Evolutionary conservation across 306 rosid species (phyloP), one percentile per base, ranked within the genome.

Genomic region (Medicago truncatula): DNA sequence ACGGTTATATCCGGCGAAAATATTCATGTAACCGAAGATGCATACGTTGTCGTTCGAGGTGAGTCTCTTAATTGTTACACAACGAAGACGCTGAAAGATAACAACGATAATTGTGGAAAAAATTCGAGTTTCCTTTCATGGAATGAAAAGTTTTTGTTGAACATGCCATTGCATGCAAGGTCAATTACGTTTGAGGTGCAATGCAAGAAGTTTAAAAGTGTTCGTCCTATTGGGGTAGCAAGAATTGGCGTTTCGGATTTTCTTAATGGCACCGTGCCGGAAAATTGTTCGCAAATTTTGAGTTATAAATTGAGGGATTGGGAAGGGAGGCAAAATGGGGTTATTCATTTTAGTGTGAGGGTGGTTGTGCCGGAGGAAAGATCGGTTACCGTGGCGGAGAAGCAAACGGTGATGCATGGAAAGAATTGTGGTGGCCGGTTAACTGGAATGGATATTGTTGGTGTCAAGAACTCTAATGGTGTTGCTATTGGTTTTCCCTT

Each of bases 241-340:
- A 75, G 57, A 21, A 77, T 91, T 7, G 86, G 87, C 9, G 49
- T 76, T 6, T 67, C 90, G 2, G 92, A 91, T 13, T 75, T 91
- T 7, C 8, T 60, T 0, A 76, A 78, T 5, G 82, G 46, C 0
- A 43, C 0, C 1, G 46, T 81, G 38, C 81, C 88, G 61, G 86
- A 75, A 25, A 53, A 66, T n/a, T 70, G 73, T 67, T 36, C 62
- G 81, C 87, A 76, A 16, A 67, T 75, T 44, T 43, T 86, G 74
- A 89, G 97, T 58, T 91, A 91, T 21, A 54, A 92, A 59, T 49
- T 89, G 74, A 82, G 93, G 75, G 85, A 89, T 14, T 38, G 69
- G 21, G 81, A 76, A 34, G 90, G 97, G 0, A 77, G 63, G 57
- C 63, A 75, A 65, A 91, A 84, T 7, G 93, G 97, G 15, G 77